Base-by-base conservation (phyloP, 2,329 filamentous ascomycete genomes). In the Didymella exigua region DNA sequence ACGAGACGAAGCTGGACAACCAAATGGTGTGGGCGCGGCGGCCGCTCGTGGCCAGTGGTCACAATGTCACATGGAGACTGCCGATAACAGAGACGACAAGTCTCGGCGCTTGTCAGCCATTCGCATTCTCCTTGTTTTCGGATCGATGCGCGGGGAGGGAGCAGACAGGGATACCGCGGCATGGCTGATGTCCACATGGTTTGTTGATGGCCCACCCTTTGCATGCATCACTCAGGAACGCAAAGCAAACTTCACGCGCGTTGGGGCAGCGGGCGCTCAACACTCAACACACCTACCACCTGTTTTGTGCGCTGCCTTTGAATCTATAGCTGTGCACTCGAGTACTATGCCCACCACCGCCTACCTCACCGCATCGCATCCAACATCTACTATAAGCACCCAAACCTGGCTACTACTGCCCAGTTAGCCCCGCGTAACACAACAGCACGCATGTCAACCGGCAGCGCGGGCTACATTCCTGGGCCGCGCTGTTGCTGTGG, bases 401-500 rank as follows among this genome's bases (percentile, higher is more conserved):
- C 40, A 55, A 46, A 44, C 43, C 36, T 38, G 52, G 18, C 21
- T 31, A 33, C 36, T 58, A 34, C 52, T 41, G 52, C 52, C 52
- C 34, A 51, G 50, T 42, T 31, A 57, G 49, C 63, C 65, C 62
- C 62, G 58, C 63, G 52, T 56, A 55, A 37, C 52, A 55, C 52
- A 55, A 47, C 52, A 55, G 42, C 42, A 41, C 52, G 52, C 55
- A 68, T 68, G 63, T 47, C 59, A 18, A 59, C 55, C 51, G 61
- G 51, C 60, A 53, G 47, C 49, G 54, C 57, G 53, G 61, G 49
- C 63, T 67, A 55, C 70, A 73, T 74, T 72, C 70, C 70, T 37
- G 59, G 53, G 41, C 60, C 63, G 40, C 65, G 67, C 42, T 98
- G 95, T 81, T 99, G 93, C 78, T 99, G 93, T 78, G 93, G 92